A percentile compares a stretch with the other conserved stretches of the same genome.
Evolutionary conservation across 257 asterid species (phyloP).

Genomic region (Nyctanthes arbortristis): DNA sequence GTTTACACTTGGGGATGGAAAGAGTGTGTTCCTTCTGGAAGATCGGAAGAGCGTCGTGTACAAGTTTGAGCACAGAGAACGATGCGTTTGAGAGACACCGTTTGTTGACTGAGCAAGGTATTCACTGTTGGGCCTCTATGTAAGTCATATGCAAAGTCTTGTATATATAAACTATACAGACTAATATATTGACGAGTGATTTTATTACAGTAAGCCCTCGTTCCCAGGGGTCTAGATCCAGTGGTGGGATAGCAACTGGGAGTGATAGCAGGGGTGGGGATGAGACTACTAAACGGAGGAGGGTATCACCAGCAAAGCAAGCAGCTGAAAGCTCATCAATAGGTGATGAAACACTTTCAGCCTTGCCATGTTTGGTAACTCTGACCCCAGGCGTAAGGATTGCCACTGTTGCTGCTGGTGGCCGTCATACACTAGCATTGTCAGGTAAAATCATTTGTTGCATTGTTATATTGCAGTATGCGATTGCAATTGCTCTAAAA

Average conservation of each 20-base stretch:
- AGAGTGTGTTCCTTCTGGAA: constrained; percentile 96
- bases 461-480: constrained; percentile 10
- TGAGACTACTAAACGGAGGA: constrained; percentile 77
- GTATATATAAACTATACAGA: constrained; percentile 31
- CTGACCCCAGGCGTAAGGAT: constrained; percentile 82
- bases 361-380: constrained; percentile 85
- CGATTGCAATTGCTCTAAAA: constrained; percentile 15
- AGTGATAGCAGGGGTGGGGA: constrained; percentile 63
- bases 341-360: constrained; percentile 75
- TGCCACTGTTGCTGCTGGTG: constrained; percentile 88
- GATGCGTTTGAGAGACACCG: constrained; percentile 49
- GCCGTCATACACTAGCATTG: constrained; percentile 89
- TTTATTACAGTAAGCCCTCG: constrained; percentile 70
- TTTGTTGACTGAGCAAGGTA: constrained; percentile 68
- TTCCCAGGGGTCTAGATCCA: constrained; percentile 71
- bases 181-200: constrained; percentile 49
- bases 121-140: constrained; percentile 27
- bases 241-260: constrained; percentile 44
- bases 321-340: constrained; percentile 76
- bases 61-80: constrained; percentile 52
- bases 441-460: constrained; percentile 61
- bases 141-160: constrained; percentile 32
- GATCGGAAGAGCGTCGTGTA: constrained; percentile 64
- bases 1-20: constrained; percentile 99
- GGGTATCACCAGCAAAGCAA: constrained; percentile 72